Percentiles rank a stretch among this genome's conserved stretches.
These are phyloP conservation scores for Psilocybe subaeruginosa DNA, from an alignment of 768 basidiomycete genomes.

Conservation along the genomic window DNA sequence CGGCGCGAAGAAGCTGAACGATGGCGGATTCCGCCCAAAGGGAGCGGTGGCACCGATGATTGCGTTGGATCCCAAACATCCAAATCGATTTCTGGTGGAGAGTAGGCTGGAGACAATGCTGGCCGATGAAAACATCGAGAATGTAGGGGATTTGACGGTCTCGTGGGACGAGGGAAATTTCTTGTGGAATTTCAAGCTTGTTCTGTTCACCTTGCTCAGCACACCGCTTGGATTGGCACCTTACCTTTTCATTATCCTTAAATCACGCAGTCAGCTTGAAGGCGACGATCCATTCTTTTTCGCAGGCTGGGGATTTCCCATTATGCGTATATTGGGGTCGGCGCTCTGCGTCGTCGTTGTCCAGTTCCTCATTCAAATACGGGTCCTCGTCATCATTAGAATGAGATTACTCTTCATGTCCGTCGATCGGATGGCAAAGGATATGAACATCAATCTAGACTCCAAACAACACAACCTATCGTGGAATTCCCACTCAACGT, in stretches of 20 bases:
- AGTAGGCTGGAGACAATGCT: constrained; percentile 13
- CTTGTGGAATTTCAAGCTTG: constrained; percentile 13
- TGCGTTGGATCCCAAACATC: constrained; percentile 9
- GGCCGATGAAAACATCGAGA: constrained; percentile 13
- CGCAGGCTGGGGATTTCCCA: constrained; percentile 11
- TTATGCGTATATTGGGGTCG: constrained; percentile 11
- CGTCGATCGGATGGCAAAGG: constrained; percentile 5
- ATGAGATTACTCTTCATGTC: constrained; percentile 12
- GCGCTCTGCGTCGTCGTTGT: constrained; percentile 2
- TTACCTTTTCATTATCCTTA: constrained; percentile 9
- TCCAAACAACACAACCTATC: background rate
- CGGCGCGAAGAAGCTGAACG: constrained; percentile 7
- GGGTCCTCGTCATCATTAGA: constrained; percentile 11
- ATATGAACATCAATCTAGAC: background rate
- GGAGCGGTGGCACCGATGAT: constrained; percentile 11
- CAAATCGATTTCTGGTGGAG: constrained; percentile 13
- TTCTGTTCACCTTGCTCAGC: constrained; percentile 1
- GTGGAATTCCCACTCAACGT: constrained; percentile 6
- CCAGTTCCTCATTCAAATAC: constrained; percentile 11
- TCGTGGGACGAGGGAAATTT: constrained; percentile 6
- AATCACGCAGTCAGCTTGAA: background rate
- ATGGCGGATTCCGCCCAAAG: constrained; percentile 12
- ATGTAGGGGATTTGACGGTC: constrained; percentile 11
- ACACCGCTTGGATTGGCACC: constrained; percentile 7
- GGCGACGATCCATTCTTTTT: background rate